Evolutionary conservation across 768 basidiomycete species (phyloP).

Genomic region (Auricularia auricula-judae): DNA sequence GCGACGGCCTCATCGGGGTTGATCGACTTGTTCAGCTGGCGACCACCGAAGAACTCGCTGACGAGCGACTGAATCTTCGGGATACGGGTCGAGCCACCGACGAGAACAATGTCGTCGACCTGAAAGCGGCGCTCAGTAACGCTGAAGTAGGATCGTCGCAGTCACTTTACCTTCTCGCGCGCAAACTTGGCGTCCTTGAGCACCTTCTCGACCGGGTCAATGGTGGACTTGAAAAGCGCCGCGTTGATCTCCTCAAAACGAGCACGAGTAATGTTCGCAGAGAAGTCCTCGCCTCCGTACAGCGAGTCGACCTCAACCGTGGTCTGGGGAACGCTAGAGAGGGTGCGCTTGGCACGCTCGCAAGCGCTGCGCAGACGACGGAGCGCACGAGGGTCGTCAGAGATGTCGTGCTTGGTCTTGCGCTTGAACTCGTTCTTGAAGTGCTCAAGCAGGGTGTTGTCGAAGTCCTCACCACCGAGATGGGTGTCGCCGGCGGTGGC

Average conservation of each 20-base stretch:
- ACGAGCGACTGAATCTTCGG: conserved; percentile 96
- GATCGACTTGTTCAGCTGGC: conserved; percentile 98
- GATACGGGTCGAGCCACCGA: conserved; percentile 97
- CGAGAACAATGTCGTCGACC: conserved; percentile 95
- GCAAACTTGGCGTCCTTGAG: conserved; percentile 97
- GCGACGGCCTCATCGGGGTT: conserved; percentile 99
- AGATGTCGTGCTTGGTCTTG: conserved; percentile 95
- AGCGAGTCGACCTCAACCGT: conserved; percentile 98
- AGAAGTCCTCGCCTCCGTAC: conserved; percentile 96
- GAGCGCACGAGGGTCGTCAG: conserved; percentile 86
- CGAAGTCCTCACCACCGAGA: conserved; percentile 96
- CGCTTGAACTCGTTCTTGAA: conserved; percentile 96
- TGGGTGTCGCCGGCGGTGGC: conserved; percentile 98
- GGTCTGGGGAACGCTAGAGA: conserved; percentile 93
- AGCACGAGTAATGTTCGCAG: conserved; percentile 94
- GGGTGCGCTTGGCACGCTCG: conserved; percentile 96
- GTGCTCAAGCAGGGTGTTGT: conserved; percentile 95
- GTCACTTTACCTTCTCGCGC: conserved; percentile 64
- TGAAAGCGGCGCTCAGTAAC: too few relatives aligned
- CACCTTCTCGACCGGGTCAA: conserved; percentile 96
- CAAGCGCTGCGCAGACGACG: conserved; percentile 96
- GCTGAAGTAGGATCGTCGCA: too few relatives aligned
- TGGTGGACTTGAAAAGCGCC: conserved; percentile 86
- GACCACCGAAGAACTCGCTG: conserved; percentile 97
- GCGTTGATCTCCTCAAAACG: conserved; percentile 95